These are phyloP conservation scores for Calonectria leucothoes DNA, from an alignment of 2,329 filamentous ascomycete species.

Conservation along the genomic window DNA sequence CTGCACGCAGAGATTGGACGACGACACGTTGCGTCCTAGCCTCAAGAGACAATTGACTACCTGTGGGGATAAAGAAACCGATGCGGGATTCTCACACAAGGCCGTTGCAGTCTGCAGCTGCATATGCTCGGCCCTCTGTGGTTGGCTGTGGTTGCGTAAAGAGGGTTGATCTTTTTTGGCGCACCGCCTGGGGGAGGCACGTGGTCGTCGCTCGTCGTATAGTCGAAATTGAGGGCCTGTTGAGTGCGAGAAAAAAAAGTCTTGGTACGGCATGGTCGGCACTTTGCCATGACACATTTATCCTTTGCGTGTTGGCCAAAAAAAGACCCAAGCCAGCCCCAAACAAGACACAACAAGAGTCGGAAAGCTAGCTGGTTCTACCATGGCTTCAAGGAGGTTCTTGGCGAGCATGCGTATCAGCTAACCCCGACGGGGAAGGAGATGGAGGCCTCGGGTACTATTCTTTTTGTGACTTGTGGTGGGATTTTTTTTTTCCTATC, in stretches of 20 bases:
- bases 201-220: slow-evolving; percentile 38
- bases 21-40: slow-evolving; percentile 36
- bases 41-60: slow-evolving; percentile 30
- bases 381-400: slow-evolving; percentile 3
- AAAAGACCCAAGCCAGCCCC: slow-evolving; percentile 31
- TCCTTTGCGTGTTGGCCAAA: slow-evolving; percentile 26
- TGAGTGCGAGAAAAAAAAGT: slow-evolving; percentile 31
- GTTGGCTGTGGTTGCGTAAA: slow-evolving; percentile 34
- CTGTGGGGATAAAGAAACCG: slow-evolving; percentile 19
- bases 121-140: slow-evolving; percentile 29
- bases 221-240: slow-evolving; percentile 43
- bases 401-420: slow-evolving; percentile 20
- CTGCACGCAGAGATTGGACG: slow-evolving; percentile 40
- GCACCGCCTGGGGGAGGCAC: slow-evolving; percentile 34
- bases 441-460: slow-evolving; percentile 1
- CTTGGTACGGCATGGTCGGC: slow-evolving; percentile 46
- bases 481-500: not conserved
- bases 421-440: slow-evolving; percentile 10
- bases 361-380: slow-evolving; percentile 4
- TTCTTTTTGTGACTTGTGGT: not conserved
- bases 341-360: slow-evolving; percentile 34
- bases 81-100: slow-evolving; percentile 25
- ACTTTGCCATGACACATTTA: slow-evolving; percentile 32
- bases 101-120: slow-evolving; percentile 31
- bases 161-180: slow-evolving; percentile 33